Evolutionary conservation across 768 basidiomycete species (phyloP).

Genomic region (Atractiella rhizophila): DNA sequence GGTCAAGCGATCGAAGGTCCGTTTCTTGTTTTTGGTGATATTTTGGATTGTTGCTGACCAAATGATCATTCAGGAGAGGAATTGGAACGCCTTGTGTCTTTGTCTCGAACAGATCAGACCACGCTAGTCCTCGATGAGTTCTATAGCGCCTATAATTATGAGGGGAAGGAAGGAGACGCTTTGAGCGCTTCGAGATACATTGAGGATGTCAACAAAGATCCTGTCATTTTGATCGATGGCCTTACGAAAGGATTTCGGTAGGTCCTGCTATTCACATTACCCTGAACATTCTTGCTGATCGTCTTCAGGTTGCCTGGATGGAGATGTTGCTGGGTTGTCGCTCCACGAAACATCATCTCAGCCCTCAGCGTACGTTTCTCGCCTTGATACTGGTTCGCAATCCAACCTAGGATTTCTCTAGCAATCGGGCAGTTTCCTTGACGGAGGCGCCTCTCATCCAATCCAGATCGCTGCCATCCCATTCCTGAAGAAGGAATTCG

Average conservation of each 20-base stretch:
- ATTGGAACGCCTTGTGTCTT: conserved; percentile 47
- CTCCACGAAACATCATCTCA: conserved; percentile 62
- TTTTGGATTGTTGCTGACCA: neutral
- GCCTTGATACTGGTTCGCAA: too few species aligned
- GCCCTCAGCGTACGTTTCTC: too few species aligned
- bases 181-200: conserved; percentile 61
- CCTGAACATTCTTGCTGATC: neutral
- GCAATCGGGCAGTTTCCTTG: conserved; percentile 82
- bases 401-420: too few species aligned
- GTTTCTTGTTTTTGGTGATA: too few species aligned
- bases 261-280: conserved; percentile 18
- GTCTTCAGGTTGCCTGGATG: conserved; percentile 42
- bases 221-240: conserved; percentile 45
- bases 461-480: conserved; percentile 76
- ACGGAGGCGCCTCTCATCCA: conserved; percentile 39
- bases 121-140: conserved; percentile 45
- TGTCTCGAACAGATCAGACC: conserved; percentile 40
- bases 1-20: conserved; percentile 44
- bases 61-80: conserved; percentile 33
- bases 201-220: conserved; percentile 47
- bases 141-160: conserved; percentile 39
- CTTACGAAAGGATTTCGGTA: conserved; percentile 91
- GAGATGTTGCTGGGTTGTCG: conserved; percentile 70
- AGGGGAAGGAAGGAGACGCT: conserved; percentile 2
- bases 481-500: conserved; percentile 39